Evolutionary conservation across 1,284 basidiomycete species (phyloP), one percentile per base, ranked within the genome.

Genomic region (Xanthoconium separans): DNA sequence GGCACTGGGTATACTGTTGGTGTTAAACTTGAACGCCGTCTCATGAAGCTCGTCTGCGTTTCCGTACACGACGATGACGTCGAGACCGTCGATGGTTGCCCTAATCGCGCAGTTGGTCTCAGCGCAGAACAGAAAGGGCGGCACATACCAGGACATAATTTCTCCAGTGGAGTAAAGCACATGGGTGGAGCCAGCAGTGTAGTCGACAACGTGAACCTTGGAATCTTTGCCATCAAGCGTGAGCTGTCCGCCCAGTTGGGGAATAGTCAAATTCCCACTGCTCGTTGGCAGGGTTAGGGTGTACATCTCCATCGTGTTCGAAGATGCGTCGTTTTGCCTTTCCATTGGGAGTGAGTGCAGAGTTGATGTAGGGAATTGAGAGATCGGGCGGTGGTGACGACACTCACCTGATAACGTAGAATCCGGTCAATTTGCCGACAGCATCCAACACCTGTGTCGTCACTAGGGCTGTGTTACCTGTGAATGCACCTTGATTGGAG

Each of bases 151-250:
- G 12, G 78, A 77, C 58, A 79, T 64, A 31, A 83, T 74, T 58
- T 80, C 77, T 8, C 68, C 77, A 6, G 78, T 79, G 3, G 78
- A 79, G 53, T 80, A 83, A 0, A 81, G 57, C 37, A 83, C 47
- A 31, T 70, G 69, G 3, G 71, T 74, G 0, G 67, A 67, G n/a
- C 79, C 79, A 37, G 77, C 78, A 30, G 54, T 47, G 57, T 79
- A 81, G 56, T 80, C 77, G 2, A 77, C 75, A 15, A 80, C 73
- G 52, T 78, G 74, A 45, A 81, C 70, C 62, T 80, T 81, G 1
- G 77, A 78, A 58, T 81, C 79, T 60, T 74, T 77, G 12, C 78
- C 78, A 53, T 71, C 69, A 18, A 80, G 65, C 1, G 70, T 60
- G 34, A 80, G 67, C 18, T 63, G 65, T 34, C 75, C 76, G 8